Evolutionary conservation across 495 filamentous ascomycete genomes (phyloP).

Genomic region (Penicillium arizonense): DNA sequence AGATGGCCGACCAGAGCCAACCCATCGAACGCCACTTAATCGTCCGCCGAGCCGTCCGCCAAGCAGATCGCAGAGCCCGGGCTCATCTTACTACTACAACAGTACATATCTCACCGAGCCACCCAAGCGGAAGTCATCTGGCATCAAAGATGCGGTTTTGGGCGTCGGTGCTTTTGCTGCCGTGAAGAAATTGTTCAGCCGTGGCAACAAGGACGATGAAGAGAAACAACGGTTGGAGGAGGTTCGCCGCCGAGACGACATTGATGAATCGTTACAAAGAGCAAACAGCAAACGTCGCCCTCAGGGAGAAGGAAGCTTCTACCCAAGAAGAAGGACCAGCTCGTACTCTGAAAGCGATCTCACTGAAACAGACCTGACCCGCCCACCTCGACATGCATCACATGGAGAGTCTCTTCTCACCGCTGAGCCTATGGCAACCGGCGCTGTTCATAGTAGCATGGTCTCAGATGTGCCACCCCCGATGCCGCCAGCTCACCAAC

Average conservation of each 20-base stretch:
- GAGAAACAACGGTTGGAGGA: conserved; percentile 65
- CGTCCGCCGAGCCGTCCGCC: conserved; percentile 39
- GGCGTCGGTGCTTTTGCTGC: conserved; percentile 65
- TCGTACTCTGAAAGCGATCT: conserved; percentile 44
- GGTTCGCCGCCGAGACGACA: conserved; percentile 52
- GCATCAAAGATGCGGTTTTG: conserved; percentile 61
- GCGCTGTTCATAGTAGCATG: conserved; percentile 28
- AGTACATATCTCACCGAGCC: conserved; percentile 42
- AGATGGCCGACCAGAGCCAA: conserved; percentile 41
- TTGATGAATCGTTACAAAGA: conserved; percentile 59
- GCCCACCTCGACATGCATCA: conserved; percentile 31
- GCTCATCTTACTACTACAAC: conserved; percentile 45
- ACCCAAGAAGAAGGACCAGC: conserved; percentile 50
- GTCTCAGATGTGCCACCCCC: conserved; percentile 40
- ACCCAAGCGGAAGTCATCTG: conserved; percentile 37
- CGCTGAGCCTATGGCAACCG: conserved; percentile 34
- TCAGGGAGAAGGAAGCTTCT: conserved; percentile 61
- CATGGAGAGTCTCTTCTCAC: conserved; percentile 31
- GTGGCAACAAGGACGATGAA: conserved; percentile 54
- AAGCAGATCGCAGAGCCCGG: conserved; percentile 41
- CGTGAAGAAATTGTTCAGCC: conserved; percentile 62
- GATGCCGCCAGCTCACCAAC: conserved; percentile 50
- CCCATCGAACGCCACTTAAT: conserved; percentile 39
- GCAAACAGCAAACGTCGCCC: conserved; percentile 49
- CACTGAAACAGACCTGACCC: conserved; percentile 44